phyloP scores from a whole-genome alignment of 306 rosid species.

The Fragaria nilgerrensis region DNA sequence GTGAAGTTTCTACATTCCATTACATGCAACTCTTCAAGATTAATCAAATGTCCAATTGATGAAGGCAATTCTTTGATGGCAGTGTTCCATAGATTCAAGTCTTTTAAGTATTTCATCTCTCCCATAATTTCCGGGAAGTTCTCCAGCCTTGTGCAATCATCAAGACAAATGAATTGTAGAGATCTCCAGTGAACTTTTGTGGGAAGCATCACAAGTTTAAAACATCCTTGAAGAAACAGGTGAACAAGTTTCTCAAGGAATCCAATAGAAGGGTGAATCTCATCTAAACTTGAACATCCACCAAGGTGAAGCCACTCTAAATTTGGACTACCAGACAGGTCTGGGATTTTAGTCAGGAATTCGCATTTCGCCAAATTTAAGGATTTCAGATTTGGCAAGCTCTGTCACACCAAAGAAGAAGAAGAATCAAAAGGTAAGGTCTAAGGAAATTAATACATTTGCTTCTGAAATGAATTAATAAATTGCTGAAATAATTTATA shows the following conservation, averaged over 20 bases:
- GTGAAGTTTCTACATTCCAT: neutral
- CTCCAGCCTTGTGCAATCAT: neutral
- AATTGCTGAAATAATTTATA: neutral
- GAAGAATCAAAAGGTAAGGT: neutral
- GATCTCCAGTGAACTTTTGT: neutral
- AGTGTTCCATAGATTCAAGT: neutral
- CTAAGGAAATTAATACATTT: neutral
- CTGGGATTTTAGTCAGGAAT: neutral
- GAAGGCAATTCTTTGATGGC: neutral
- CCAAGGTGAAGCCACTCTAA: neutral
- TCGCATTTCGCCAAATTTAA: neutral
- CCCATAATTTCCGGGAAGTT: slow-evolving; percentile 13
- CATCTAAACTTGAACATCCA: neutral
- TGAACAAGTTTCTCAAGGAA: neutral
- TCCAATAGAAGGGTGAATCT: neutral
- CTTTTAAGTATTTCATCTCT: neutral
- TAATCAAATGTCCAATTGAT: neutral
- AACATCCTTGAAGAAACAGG: neutral
- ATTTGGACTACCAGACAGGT: slow-evolving; percentile 2
- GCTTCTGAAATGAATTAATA: too few relatives aligned
- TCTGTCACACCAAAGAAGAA: neutral
- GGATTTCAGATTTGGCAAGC: neutral
- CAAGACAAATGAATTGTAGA: neutral
- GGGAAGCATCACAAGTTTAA: neutral
- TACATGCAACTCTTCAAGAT: neutral